A percentile compares a stretch with the other conserved stretches of the same genome.
These are phyloP conservation scores for Blepharisma stoltei DNA, from an alignment of 73 alveolate species.

Conservation along the genomic window DNA sequence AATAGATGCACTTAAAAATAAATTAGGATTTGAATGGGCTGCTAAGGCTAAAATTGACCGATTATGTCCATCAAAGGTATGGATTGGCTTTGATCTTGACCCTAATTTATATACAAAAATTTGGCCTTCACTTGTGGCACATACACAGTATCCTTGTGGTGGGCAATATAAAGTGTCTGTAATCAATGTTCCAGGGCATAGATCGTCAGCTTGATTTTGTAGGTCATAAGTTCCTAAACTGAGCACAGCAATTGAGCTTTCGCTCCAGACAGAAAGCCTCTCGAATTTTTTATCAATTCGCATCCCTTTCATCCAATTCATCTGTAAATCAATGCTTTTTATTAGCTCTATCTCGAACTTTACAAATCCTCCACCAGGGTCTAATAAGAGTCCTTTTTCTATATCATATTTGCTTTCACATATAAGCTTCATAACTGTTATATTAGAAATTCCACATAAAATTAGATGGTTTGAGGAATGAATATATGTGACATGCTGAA, in stretches of 20 bases:
- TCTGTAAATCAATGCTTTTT: neutral
- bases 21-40: neutral
- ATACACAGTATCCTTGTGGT: neutral
- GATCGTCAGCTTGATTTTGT: neutral
- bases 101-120: neutral
- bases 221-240: neutral
- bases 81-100: neutral
- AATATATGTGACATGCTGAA: neutral
- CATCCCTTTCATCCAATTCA: constrained; percentile 27
- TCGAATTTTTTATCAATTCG: neutral
- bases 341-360: neutral
- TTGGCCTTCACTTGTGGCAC: constrained; percentile 5
- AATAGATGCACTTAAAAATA: neutral
- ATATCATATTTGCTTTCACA: constrained; percentile 20
- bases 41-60: neutral
- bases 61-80: constrained; percentile 10
- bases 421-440: constrained; percentile 1
- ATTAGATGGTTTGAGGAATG: neutral
- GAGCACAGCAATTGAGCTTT: neutral
- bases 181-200: constrained; percentile 28
- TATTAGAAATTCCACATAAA: constrained; percentile 11
- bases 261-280: neutral
- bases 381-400: constrained; percentile 2
- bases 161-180: neutral
- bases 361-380: constrained; percentile 26